Evolutionary conservation across 2,329 filamentous ascomycete genomes (phyloP), one percentile per base, ranked within the genome.

Genomic region (Trichoderma koningiopsis): DNA sequence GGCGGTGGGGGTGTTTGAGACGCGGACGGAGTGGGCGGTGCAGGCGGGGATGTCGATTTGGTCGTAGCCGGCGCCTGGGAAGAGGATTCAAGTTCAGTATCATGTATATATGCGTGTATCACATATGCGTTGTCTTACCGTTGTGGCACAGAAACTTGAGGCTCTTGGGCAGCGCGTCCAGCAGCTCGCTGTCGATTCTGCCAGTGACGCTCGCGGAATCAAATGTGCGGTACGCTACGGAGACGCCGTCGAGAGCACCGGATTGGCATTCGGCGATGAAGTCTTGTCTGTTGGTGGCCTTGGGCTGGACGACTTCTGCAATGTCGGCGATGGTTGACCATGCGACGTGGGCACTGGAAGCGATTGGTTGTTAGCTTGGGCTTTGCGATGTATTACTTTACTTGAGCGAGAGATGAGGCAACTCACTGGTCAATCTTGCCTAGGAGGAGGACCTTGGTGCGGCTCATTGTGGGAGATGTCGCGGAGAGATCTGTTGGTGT

Each of bases 1-100:
- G 33, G 91, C 91, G 0, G 87, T 89, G n/a, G 92, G 93, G 1
- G 91, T 90, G 79, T 96, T 96, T 72, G 92, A 93, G 40, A 97
- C 91, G 53, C 83, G 85, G 72, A 96, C 86, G 29, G 83, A 83
- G 65, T 88, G 88, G 1, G 83, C 82, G 11, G 88, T 91, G 82
- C 92, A 95, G 49, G 91, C 90, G 58, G 86, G 78, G 10, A 94
- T 84, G 78, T 94, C 90, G 72, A 96, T 84, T 78, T 94, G 91
- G 79, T 97, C 93, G 80, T 97, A 97, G 47, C 94, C 94, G 68
- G 93, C 92, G 71, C 92, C 90, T 91, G 29, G 8, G 14, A 5
- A n/a, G n/a, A 5, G 3, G 4, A n/a, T n/a, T 47, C 40, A n/a
- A 22, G 43, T 27, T 49, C 14, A 49, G 43, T 49, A 4, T 49